phyloP scores from a whole-genome alignment of 2,329 filamentous ascomycete species.

The Sarocladium kiliense region DNA sequence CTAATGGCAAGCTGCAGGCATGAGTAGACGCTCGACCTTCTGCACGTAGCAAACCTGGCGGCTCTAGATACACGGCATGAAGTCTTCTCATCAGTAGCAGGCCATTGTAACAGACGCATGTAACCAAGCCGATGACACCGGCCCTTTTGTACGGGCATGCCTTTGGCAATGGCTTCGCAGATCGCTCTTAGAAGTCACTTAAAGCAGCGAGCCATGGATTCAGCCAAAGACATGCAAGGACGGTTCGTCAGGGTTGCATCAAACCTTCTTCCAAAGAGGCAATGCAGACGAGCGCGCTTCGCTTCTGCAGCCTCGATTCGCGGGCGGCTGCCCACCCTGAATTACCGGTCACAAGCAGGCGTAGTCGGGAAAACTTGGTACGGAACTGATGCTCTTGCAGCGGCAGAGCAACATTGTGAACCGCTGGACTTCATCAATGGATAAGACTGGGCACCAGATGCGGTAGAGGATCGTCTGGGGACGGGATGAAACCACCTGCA shows the following conservation, averaged over 20 bases:
- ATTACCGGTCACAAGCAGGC: too few relatives aligned
- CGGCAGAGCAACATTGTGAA: background rate
- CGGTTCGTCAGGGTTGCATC: constrained; percentile 5
- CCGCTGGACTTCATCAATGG: background rate
- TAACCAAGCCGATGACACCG: too few relatives aligned
- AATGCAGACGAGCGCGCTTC: too few relatives aligned
- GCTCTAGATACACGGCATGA: too few relatives aligned
- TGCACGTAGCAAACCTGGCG: too few relatives aligned
- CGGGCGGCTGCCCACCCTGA: too few relatives aligned
- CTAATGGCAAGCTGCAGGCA: too few relatives aligned
- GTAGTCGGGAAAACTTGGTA: background rate
- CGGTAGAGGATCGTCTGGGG: background rate
- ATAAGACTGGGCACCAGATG: background rate
- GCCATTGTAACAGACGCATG: too few relatives aligned
- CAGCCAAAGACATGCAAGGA: background rate
- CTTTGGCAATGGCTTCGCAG: background rate
- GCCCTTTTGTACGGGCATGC: background rate
- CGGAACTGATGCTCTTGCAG: background rate
- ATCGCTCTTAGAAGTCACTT: background rate
- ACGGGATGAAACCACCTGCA: background rate
- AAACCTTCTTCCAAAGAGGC: background rate
- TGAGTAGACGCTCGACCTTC: too few relatives aligned
- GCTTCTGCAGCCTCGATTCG: too few relatives aligned
- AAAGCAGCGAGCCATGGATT: background rate
- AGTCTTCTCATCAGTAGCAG: too few relatives aligned